Base-by-base conservation (phyloP, 805 yeast genomes). In the Myxozyma kluyveri region DNA sequence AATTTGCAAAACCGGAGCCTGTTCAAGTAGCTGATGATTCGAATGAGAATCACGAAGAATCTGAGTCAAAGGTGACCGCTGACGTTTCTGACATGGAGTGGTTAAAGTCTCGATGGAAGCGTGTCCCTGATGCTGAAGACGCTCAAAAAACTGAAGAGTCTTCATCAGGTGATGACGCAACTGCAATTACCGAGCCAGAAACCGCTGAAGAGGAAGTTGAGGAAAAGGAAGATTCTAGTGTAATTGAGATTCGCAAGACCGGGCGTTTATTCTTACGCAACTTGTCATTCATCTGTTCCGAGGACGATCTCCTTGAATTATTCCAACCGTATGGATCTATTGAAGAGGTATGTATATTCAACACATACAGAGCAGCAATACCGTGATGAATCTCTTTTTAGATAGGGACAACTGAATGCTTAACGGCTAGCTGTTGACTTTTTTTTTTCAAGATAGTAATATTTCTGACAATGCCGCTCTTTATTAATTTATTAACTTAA, bases 181-280 rank as follows among this genome's bases (percentile, higher is more conserved):
- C 23, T 12, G 26, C 31, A 14, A 42, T 29, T 9, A 45, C 9
- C 9, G 43, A 27, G 14, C 27, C 31, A 14, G 45, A 29, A n/a
- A 29, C 35, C 31, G 32, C 32, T 23, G 43, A 33, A 14, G 47
- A 40, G 23, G 38, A 60, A 24, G 47, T 33, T 10, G 54, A 47
- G 33, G 43, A 54, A 2, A 50, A 35, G 2, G 54, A 26, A 6
- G 64, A 62, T 4, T 40, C 36, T 19, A 39, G 21, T 19, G 49
- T 37, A n/a, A 57, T 52, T 23, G 43, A 37, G 12, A 83, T 88
- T 40, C 67, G 72, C 19, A 69, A 75, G 50, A 85, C 96, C 0
- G 91, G 95, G 4, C 80, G 99, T 57, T 72, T 93, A 42, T 93
- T 93, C 68, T 69, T 93, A 44, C 81, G 99, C 72, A 93, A 93